Evolutionary conservation across 2,329 filamentous ascomycete genomes (phyloP).

Genomic region (Colletotrichum salicis): DNA sequence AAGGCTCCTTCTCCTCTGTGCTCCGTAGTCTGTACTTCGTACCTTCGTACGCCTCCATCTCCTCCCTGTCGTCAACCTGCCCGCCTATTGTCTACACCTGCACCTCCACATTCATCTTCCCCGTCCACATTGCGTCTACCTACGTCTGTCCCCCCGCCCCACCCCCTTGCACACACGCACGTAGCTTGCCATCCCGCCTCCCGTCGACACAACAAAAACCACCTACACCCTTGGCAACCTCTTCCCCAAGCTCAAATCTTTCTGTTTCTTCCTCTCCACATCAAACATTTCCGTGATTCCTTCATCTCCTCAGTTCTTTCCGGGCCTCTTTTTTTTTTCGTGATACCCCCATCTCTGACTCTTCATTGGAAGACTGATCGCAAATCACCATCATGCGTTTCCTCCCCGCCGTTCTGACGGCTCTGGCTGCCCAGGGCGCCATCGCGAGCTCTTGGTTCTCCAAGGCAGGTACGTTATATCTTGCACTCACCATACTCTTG

Average conservation of each 20-base stretch:
- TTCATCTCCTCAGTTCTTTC: constrained; percentile 37
- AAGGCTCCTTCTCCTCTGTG: not conserved
- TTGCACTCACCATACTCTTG: not conserved
- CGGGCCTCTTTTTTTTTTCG: not conserved
- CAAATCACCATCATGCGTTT: constrained; percentile 76
- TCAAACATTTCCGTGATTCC: constrained; percentile 24
- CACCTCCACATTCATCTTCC: not conserved
- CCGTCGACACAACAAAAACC: constrained; percentile 36
- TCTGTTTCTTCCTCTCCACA: constrained; percentile 15
- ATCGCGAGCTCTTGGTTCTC: constrained; percentile 85
- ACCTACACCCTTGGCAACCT: constrained; percentile 26
- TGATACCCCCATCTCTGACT: constrained; percentile 30
- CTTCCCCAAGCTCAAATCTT: not conserved
- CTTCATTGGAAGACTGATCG: constrained; percentile 32
- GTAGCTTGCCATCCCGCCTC: constrained; percentile 7
- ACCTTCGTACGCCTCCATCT: not conserved
- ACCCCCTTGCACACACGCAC: not conserved
- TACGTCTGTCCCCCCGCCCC: not conserved
- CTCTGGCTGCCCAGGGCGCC: constrained; percentile 76
- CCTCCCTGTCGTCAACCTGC: constrained; percentile 32
- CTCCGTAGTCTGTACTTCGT: not conserved
- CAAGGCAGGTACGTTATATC: constrained; percentile 75
- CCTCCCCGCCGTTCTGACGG: constrained; percentile 74
- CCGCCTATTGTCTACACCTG: not conserved
- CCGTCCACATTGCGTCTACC: not conserved